These are phyloP conservation scores for Pythium rhizo-oryzae DNA, from an alignment of 352 stramenopile genomes.

Conservation along the genomic window DNA sequence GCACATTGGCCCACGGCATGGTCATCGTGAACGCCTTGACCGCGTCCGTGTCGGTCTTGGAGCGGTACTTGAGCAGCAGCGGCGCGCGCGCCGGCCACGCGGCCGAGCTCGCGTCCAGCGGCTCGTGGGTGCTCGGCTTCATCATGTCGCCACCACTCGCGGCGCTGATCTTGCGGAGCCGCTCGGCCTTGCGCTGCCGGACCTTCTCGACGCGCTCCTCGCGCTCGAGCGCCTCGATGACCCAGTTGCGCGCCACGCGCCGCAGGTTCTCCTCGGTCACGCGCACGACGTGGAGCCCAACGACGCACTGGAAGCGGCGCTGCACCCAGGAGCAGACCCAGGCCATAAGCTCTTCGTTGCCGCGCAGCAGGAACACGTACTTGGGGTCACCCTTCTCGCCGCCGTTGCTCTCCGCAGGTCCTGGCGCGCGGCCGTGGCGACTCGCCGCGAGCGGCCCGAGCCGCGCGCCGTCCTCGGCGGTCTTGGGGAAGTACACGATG, in stretches of 20 bases:
- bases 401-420: background rate
- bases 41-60: constrained; percentile 1
- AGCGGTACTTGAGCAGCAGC: constrained; percentile 25
- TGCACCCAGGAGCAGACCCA: constrained; percentile 39
- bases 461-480: constrained; percentile 7
- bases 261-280: constrained; percentile 29
- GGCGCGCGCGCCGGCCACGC: constrained; percentile 11
- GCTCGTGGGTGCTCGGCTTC: background rate
- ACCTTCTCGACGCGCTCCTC: constrained; percentile 9
- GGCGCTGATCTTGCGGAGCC: constrained; percentile 14
- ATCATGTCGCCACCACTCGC: constrained; percentile 3
- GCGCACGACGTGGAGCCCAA: constrained; percentile 30
- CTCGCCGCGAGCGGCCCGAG: background rate
- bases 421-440: background rate
- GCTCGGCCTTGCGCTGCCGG: constrained; percentile 10
- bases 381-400: constrained; percentile 14
- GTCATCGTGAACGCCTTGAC: constrained; percentile 29
- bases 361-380: constrained; percentile 34
- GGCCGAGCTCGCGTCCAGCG: background rate
- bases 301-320: constrained; percentile 38
- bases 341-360: constrained; percentile 35
- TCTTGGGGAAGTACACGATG: constrained; percentile 28
- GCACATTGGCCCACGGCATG: constrained; percentile 27
- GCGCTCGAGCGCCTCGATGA: constrained; percentile 25
- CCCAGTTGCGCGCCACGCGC: constrained; percentile 17